Evolutionary conservation across 495 filamentous ascomycete genomes (phyloP).

Genomic region (Bacidia gigantensis): DNA sequence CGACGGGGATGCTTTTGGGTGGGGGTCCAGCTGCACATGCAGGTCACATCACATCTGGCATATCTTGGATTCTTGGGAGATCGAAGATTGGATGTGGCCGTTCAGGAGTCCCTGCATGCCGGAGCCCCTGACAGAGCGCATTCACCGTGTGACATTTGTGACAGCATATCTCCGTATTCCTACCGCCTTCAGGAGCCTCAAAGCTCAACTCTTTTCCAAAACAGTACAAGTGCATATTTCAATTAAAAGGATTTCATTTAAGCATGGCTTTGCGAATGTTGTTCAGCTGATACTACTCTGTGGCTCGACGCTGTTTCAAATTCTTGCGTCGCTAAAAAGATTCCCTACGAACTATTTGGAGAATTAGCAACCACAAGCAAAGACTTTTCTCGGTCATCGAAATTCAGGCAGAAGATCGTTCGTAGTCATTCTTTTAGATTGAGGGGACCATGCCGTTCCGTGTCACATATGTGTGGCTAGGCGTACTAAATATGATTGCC

Average conservation of each 20-base stretch:
- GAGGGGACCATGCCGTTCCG: too few relatives aligned
- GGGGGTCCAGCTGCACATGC: background rate
- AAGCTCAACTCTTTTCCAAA: too few relatives aligned
- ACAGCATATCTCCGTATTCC: too few relatives aligned
- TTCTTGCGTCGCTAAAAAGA: too few relatives aligned
- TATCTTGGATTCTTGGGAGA: background rate
- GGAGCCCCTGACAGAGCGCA: background rate
- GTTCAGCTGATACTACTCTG: background rate
- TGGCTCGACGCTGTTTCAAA: background rate
- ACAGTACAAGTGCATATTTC: too few relatives aligned
- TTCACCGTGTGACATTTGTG: background rate
- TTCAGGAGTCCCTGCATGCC: background rate
- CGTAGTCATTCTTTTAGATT: too few relatives aligned
- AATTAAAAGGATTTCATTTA: too few relatives aligned
- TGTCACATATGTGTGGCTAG: background rate
- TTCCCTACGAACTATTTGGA: background rate
- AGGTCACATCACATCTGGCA: background rate
- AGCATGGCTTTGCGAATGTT: background rate
- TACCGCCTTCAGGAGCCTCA: too few relatives aligned
- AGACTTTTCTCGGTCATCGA: background rate
- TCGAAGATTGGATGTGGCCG: background rate
- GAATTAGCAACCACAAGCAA: background rate
- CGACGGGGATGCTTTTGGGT: background rate
- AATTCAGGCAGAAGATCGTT: background rate
- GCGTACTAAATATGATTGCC: background rate